These are phyloP conservation scores for Tranzscheliella williamsii DNA, from an alignment of 1,284 basidiomycete species.

Conservation along the genomic window DNA sequence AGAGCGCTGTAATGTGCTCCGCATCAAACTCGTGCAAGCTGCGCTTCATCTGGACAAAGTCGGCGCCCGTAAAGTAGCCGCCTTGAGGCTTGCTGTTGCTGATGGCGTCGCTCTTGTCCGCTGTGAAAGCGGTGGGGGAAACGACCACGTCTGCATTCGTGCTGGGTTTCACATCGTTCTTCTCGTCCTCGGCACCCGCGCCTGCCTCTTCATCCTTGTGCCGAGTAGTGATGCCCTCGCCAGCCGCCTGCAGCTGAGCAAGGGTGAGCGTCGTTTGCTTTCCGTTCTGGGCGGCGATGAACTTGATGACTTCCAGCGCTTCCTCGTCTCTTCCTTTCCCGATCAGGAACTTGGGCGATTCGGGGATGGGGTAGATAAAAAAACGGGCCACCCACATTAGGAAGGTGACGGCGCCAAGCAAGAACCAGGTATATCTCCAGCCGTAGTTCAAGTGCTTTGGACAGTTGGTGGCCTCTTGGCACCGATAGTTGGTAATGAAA, in stretches of 20 bases:
- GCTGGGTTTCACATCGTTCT: constrained; percentile 45
- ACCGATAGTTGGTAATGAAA: constrained; percentile 65
- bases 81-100: constrained; percentile 2
- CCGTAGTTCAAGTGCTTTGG: constrained; percentile 66
- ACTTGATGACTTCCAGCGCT: constrained; percentile 72
- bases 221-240: constrained; percentile 36
- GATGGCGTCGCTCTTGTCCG: background rate
- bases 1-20: constrained; percentile 68
- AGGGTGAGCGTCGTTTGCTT: constrained; percentile 48
- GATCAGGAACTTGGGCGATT: constrained; percentile 73
- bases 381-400: constrained; percentile 59
- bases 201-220: constrained; percentile 64
- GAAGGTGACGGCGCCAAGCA: constrained; percentile 47
- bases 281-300: constrained; percentile 73
- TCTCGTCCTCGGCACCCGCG: constrained; percentile 63
- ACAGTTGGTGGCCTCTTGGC: constrained; percentile 61
- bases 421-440: constrained; percentile 70
- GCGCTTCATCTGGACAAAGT: constrained; percentile 15
- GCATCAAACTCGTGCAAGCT: constrained; percentile 30
- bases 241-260: constrained; percentile 39
- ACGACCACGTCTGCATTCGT: background rate
- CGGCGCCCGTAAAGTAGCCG: constrained; percentile 14
- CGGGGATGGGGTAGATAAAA: constrained; percentile 64
- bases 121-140: background rate
- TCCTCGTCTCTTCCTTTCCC: constrained; percentile 72